Percentiles rank a stretch among this genome's conserved stretches.
Evolutionary conservation across 73 alveolate genomes (phyloP).

Genomic region (Blepharisma japonicum): DNA sequence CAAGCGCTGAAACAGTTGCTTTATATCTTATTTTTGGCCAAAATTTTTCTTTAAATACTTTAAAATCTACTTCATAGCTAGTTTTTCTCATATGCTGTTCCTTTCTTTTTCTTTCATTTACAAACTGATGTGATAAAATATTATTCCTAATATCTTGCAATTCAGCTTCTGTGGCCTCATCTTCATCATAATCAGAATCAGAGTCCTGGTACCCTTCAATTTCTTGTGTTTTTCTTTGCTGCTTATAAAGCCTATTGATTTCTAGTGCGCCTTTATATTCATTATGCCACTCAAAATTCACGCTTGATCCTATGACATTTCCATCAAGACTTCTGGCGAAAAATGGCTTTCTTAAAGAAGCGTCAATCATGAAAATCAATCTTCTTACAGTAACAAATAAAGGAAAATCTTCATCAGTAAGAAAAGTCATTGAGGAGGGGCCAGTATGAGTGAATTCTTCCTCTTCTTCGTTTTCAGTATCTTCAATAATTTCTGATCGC

Average conservation of each 20-base stretch:
- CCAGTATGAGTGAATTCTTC: neutral
- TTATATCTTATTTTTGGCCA: slow-evolving; percentile 9
- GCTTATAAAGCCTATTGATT: slow-evolving; percentile 60
- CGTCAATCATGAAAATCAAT: slow-evolving; percentile 69
- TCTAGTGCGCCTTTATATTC: slow-evolving; percentile 68
- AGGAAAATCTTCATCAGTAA: slow-evolving; percentile 54
- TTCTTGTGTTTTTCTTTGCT: slow-evolving; percentile 39
- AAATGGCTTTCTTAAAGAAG: slow-evolving; percentile 62
- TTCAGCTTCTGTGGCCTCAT: slow-evolving; percentile 29
- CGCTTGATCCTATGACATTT: slow-evolving; percentile 60
- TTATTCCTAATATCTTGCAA: neutral
- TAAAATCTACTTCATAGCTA: slow-evolving; percentile 40
- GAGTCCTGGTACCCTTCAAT: slow-evolving; percentile 29
- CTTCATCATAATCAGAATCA: slow-evolving; percentile 26
- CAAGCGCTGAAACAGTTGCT: slow-evolving; percentile 3
- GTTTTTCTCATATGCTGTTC: slow-evolving; percentile 5
- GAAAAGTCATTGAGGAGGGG: neutral
- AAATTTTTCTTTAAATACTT: slow-evolving; percentile 24
- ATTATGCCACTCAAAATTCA: slow-evolving; percentile 72
- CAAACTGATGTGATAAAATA: neutral
- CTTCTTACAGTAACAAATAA: slow-evolving; percentile 67
- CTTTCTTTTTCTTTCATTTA: neutral
- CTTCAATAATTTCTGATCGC: too few relatives aligned
- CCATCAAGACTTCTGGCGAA: slow-evolving; percentile 56
- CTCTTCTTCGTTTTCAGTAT: neutral